Evolutionary conservation across 2,329 filamentous ascomycete species (phyloP).

Genomic region (Aspergillus sp.): DNA sequence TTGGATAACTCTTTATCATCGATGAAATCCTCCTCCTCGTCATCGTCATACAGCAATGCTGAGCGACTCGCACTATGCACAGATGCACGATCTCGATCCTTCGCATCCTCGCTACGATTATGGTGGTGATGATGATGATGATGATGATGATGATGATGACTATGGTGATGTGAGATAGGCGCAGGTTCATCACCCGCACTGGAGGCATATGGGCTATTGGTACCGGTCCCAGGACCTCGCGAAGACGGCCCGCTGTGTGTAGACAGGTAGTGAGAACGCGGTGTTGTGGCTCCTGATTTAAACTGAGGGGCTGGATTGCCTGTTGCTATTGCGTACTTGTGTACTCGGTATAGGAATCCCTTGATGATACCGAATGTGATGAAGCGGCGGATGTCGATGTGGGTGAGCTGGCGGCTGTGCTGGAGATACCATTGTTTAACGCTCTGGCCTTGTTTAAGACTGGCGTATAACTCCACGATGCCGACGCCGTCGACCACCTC

Average conservation of each 20-base stretch:
- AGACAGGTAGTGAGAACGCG: constrained; percentile 13
- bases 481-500: constrained; percentile 43
- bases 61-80: constrained; percentile 28
- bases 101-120: constrained; percentile 16
- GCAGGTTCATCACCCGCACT: constrained; percentile 22
- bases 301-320: constrained; percentile 29
- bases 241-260: constrained; percentile 28
- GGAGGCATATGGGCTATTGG: constrained; percentile 31
- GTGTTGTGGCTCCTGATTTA: constrained; percentile 22
- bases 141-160: neutral
- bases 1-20: constrained; percentile 40
- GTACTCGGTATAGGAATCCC: constrained; percentile 86
- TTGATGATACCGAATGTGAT: constrained; percentile 97
- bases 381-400: constrained; percentile 84
- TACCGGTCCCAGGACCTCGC: constrained; percentile 29
- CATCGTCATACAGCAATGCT: constrained; percentile 28
- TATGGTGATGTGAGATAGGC: constrained; percentile 17
- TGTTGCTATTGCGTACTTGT: constrained; percentile 75
- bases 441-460: constrained; percentile 78
- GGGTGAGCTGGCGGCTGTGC: constrained; percentile 69
- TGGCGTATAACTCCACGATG: constrained; percentile 80
- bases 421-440: constrained; percentile 82
- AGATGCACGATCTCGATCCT: constrained; percentile 24
- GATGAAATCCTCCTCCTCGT: constrained; percentile 33
- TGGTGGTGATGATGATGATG: constrained; percentile 6